Conservation (phyloP, 305 asterid genomes). For the Fraxinus platypoda region DNA sequence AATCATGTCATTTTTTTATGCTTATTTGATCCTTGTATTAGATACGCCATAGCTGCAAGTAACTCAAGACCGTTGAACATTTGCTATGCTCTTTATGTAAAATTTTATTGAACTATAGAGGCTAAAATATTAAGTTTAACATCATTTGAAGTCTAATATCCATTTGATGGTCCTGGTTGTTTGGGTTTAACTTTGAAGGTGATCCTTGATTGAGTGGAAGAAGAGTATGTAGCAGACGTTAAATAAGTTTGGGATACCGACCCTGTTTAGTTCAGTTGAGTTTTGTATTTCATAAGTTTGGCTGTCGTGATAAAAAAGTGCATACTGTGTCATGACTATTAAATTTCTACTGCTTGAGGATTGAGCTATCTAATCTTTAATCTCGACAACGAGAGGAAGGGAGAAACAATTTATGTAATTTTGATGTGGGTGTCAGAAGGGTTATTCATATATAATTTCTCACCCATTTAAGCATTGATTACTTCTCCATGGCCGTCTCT, state of each 20-base stretch:
- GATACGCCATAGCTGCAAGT: background rate
- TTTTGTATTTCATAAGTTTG: background rate
- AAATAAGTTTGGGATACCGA: background rate
- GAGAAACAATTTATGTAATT: background rate
- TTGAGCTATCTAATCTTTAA: background rate
- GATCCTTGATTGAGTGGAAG: background rate
- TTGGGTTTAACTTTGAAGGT: background rate
- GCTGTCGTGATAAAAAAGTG: background rate
- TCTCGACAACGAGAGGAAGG: background rate
- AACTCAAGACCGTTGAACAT: background rate
- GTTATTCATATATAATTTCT: background rate
- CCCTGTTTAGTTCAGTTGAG: background rate
- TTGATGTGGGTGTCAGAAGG: background rate
- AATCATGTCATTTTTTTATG: background rate
- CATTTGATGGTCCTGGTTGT: background rate
- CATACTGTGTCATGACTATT: background rate
- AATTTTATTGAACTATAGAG: background rate
- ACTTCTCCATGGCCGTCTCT: background rate
- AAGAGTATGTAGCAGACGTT: background rate
- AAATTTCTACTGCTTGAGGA: background rate
- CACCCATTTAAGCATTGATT: background rate
- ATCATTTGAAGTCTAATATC: background rate
- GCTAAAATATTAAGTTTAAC: background rate
- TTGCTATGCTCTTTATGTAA: background rate
- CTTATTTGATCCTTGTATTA: background rate